Evolutionary conservation across 495 filamentous ascomycete genomes (phyloP).

Genomic region (Penicillium crystallinum): DNA sequence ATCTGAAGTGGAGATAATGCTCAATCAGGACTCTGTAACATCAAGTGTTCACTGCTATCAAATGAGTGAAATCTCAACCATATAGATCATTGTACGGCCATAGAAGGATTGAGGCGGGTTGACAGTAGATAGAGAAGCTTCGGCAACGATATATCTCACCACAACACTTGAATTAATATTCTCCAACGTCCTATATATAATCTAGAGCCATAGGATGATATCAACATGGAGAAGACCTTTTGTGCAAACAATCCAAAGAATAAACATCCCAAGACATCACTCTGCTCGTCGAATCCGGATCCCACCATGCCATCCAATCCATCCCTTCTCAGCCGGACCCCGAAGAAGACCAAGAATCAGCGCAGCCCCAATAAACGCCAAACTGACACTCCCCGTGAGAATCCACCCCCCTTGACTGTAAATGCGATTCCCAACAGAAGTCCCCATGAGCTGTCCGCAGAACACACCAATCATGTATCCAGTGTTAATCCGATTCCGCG

Average conservation of each 20-base stretch:
- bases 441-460: slow-evolving; percentile 71
- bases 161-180: too few species aligned
- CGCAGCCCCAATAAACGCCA: slow-evolving; percentile 59
- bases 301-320: slow-evolving; percentile 73
- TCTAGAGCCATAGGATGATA: too few species aligned
- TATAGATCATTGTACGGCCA: too few species aligned
- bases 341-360: slow-evolving; percentile 52
- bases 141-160: too few species aligned
- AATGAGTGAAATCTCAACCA: too few species aligned
- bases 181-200: too few species aligned
- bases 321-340: slow-evolving; percentile 65
- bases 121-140: too few species aligned
- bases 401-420: slow-evolving; percentile 70
- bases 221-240: neutral
- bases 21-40: too few species aligned
- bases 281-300: slow-evolving; percentile 7
- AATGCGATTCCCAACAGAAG: slow-evolving; percentile 63
- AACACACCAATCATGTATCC: slow-evolving; percentile 76
- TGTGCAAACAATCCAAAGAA: neutral
- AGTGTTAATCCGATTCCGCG: slow-evolving; percentile 74
- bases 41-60: too few species aligned
- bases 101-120: too few species aligned
- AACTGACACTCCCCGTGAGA: slow-evolving; percentile 58
- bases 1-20: too few species aligned
- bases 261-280: neutral